Evolutionary conservation across 176 grass and related monocot species (phyloP), one percentile per base, ranked within the genome.

Genomic region (Eleusine indica): DNA sequence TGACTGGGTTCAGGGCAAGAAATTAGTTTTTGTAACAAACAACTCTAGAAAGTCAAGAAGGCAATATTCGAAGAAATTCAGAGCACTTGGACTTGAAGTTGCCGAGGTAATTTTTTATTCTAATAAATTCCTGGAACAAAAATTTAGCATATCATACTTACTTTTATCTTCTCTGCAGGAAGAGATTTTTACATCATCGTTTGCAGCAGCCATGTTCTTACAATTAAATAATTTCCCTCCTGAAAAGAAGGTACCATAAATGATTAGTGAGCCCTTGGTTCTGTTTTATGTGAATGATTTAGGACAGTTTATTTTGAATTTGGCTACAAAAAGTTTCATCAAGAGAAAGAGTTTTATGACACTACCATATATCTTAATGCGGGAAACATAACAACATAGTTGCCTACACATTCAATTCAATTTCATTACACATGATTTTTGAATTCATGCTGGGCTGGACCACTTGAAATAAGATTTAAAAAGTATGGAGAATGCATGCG

Each of bases 131-230:
- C 21, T 44, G n/a, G 47, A 22, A 78, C 56, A 5, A 71, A 57
- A 68, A 37, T 70, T 76, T 53, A 16, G 68, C 46, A 14, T 69
- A 10, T 69, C 78, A 11, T 84, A 86, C 66, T 68, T 66, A 69
- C 71, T 82, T 68, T 82, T 80, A 61, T 39, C 14, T 87, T 97
- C 7, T 70, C 68, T 83, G 56, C 82, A 98, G 96, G 91, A 95
- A 80, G 95, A 98, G 80, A 91, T 95, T 41, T 95, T 98, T 86
- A 91, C 90, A 38, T 98, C 96, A 49, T 95, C 96, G 57, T 98
- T 91, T 90, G 96, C 96, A 4, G 91, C 96, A 56, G 93, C 96
- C 18, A 98, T 95, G 93, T 98, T 91, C 84, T 86, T 95, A 83
- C 95, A 95, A 68, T 86, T 88, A 56, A 93, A 91, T 78, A 93